phyloP scores from a whole-genome alignment of 2,329 filamentous ascomycete genomes.

The Elsinoe ampelina region DNA sequence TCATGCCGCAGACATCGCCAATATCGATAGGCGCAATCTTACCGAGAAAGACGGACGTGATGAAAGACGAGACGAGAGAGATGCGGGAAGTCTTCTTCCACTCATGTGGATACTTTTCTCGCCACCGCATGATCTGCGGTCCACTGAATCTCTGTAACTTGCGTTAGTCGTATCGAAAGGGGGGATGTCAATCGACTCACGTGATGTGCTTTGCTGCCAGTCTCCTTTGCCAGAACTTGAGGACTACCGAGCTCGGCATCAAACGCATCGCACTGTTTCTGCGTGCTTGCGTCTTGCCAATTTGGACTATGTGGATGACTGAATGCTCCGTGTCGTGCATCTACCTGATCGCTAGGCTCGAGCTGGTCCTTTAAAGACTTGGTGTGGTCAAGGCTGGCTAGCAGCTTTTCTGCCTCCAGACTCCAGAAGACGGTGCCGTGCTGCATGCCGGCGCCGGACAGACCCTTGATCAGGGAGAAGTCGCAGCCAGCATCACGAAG shows the following conservation, averaged over 20 bases:
- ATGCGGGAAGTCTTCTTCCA: conserved; percentile 77
- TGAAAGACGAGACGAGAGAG: conserved; percentile 88
- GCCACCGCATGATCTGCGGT: conserved; percentile 88
- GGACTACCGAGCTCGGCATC: conserved; percentile 60
- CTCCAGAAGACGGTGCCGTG: conserved; percentile 97
- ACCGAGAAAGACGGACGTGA: conserved; percentile 83
- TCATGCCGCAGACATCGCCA: conserved; percentile 91
- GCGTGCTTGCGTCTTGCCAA: conserved; percentile 96
- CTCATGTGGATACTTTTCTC: conserved; percentile 66
- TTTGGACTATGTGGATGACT: conserved; percentile 85
- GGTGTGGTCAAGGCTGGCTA: conserved; percentile 51
- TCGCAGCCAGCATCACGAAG: conserved; percentile 62
- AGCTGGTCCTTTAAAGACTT: conserved; percentile 65
- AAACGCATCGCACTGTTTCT: conserved; percentile 82
- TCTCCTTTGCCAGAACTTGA: conserved; percentile 63
- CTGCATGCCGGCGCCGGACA: conserved; percentile 92
- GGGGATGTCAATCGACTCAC: conserved; percentile 42
- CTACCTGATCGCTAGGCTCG: conserved; percentile 29
- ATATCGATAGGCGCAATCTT: conserved; percentile 83
- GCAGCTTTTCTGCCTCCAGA: conserved; percentile 53
- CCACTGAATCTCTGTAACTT: conserved; percentile 73
- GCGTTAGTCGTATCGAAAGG: conserved; percentile 7
- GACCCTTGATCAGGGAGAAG: conserved; percentile 64
- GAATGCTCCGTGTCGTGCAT: conserved; percentile 49
- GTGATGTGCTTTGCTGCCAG: conserved; percentile 91